phyloP scores from a whole-genome alignment of 2,329 filamentous ascomycete genomes.

The Diplodia seriata region DNA sequence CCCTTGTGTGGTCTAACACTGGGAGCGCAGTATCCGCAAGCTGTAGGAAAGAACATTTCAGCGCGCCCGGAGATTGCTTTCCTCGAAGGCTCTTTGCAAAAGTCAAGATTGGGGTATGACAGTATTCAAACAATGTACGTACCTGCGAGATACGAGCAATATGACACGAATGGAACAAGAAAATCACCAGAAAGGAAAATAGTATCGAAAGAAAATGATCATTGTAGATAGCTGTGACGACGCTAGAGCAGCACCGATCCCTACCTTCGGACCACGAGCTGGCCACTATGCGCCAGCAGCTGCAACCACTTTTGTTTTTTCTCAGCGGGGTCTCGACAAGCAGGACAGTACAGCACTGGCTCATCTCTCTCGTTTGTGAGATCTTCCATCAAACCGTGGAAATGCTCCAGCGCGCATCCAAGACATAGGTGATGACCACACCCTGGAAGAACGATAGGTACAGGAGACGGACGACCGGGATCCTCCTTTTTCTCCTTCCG shows the following conservation, averaged over 20 bases:
- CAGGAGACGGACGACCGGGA: neutral
- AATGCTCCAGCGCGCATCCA: slow-evolving; percentile 14
- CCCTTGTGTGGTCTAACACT: neutral
- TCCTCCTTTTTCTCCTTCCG: neutral
- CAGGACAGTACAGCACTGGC: neutral
- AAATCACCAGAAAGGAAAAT: neutral
- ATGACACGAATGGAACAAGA: neutral
- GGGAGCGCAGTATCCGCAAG: neutral
- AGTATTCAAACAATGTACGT: neutral
- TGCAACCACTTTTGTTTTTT: neutral
- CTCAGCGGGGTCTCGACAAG: neutral
- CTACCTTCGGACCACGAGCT: slow-evolving; percentile 4
- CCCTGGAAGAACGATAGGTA: neutral
- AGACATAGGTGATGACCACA: slow-evolving; percentile 11
- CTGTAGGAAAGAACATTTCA: neutral
- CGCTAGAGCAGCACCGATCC: neutral
- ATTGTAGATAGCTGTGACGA: neutral
- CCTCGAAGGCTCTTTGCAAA: neutral
- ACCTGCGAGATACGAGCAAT: neutral
- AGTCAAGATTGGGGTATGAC: neutral
- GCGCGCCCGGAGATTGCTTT: neutral
- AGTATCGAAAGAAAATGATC: neutral
- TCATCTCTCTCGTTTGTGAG: slow-evolving; percentile 1
- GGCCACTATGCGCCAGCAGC: neutral
- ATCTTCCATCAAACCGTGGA: slow-evolving; percentile 6